phyloP scores from a whole-genome alignment of 2,329 filamentous ascomycete species.

The Colletotrichum cordylinicola region DNA sequence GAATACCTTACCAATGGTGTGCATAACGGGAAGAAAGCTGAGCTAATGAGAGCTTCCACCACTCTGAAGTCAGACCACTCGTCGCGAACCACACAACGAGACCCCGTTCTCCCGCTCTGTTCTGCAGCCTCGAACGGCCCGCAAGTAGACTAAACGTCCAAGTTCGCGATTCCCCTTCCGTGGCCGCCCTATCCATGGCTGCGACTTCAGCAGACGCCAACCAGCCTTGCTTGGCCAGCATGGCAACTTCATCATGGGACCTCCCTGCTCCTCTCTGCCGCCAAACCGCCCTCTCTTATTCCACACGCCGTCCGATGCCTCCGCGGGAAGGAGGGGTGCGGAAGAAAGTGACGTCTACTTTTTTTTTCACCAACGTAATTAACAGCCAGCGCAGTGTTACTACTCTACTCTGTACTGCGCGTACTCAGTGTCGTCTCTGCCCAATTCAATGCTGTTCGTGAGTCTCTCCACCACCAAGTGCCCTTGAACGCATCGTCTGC shows the following conservation, averaged over 20 bases:
- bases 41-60: not conserved
- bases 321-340: not conserved
- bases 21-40: slow-evolving; percentile 2
- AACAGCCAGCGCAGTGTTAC: not conserved
- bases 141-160: not conserved
- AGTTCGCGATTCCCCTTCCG: not conserved
- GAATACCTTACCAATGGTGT: not conserved
- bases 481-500: not conserved
- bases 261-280: not conserved
- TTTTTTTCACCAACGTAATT: not conserved
- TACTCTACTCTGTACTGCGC: not conserved
- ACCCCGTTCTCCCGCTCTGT: not conserved
- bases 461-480: not conserved
- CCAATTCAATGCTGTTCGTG: not conserved
- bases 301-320: not conserved
- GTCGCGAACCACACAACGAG: not conserved
- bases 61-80: not conserved
- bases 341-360: not conserved
- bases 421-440: slow-evolving; percentile 5
- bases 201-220: not conserved
- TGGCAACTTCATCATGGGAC: not conserved
- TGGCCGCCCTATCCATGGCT: not conserved
- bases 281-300: not conserved
- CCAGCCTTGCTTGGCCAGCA: slow-evolving; percentile 16
- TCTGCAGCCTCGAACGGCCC: slow-evolving; percentile 1